Conservation (phyloP, 2,329 filamentous ascomycete genomes). For the Catunica adiposa region DNA sequence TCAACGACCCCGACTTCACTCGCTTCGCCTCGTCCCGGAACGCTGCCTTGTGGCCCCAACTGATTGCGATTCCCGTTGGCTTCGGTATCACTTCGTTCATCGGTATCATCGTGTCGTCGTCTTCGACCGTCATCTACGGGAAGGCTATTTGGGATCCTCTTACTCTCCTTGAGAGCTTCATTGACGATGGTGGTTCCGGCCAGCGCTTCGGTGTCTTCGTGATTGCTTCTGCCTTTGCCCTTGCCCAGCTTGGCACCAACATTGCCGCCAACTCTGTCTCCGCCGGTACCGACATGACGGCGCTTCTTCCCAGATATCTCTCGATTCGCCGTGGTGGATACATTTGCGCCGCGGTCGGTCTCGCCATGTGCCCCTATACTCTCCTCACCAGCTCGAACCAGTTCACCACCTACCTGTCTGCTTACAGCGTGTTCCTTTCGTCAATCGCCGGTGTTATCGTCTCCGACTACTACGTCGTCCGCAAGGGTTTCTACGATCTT, state of each 20-base stretch:
- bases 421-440: constrained; percentile 87
- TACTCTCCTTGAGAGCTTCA: constrained; percentile 46
- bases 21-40: constrained; percentile 63
- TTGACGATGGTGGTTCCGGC: constrained; percentile 49
- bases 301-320: constrained; percentile 60
- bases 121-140: constrained; percentile 49
- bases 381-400: constrained; percentile 59
- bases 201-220: constrained; percentile 63
- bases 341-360: constrained; percentile 60
- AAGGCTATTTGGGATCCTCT: constrained; percentile 60
- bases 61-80: constrained; percentile 53
- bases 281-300: constrained; percentile 68
- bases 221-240: constrained; percentile 51
- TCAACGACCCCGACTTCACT: constrained; percentile 69
- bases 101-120: constrained; percentile 61
- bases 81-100: constrained; percentile 75
- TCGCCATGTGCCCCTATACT: constrained; percentile 78
- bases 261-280: constrained; percentile 77
- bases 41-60: constrained; percentile 67
- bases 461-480: constrained; percentile 73
- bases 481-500: constrained; percentile 64
- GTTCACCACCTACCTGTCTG: constrained; percentile 82
- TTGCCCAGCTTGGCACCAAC: constrained; percentile 74
- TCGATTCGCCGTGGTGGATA: constrained; percentile 80
- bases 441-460: constrained; percentile 87